Base-by-base conservation (phyloP, 148 eudicot species). In the Nyssa sinensis region DNA sequence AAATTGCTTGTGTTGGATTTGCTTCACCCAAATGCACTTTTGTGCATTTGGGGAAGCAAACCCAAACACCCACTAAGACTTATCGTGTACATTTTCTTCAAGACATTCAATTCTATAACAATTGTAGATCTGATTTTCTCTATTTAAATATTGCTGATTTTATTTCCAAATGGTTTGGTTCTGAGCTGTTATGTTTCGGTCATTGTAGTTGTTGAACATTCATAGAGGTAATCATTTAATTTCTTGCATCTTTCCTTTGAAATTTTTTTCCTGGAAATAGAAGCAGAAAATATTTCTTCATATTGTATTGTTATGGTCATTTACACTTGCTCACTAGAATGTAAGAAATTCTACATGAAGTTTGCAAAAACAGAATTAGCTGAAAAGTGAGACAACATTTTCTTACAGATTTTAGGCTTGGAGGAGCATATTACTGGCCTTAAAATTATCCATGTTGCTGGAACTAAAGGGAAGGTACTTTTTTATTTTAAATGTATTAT, bases 381-480 rank as follows among this genome's bases (percentile, higher is more conserved):
- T 35, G 32, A 58, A 31, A 64, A 31, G 64, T 70, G 59, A 63
- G 8, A 67, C 13, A 64, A 49, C 7, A 25, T 65, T 75, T 69
- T 49, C 70, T 19, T 49, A 64, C 87, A 93, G 98, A 89, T 93
- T 79, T 78, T 93, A 73, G 92, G 82, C 60, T 80, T 93, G 85
- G 93, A 93, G 75, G 89, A 93, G 62, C 85, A 82, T 51, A 69
- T 93, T 70, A 85, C 80, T 60, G 82, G 76, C 67, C 98, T 93
- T 57, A 90, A 82, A 70, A 84, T 93, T 67, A 89, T 93, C 84
- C 98, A 93, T 85, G 98, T 93, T 79, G 96, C 98, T 71, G 97
- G 97, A 71, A 92, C 97, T 30, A 92, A 92, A 80, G 97, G 97
- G 79, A 92, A 92, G 97, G 97, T 92, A 88, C 66, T 63, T 13